These are phyloP conservation scores for Pseudovirgaria hyperparasitica DNA, from an alignment of 2,329 filamentous ascomycete species.

Conservation along the genomic window DNA sequence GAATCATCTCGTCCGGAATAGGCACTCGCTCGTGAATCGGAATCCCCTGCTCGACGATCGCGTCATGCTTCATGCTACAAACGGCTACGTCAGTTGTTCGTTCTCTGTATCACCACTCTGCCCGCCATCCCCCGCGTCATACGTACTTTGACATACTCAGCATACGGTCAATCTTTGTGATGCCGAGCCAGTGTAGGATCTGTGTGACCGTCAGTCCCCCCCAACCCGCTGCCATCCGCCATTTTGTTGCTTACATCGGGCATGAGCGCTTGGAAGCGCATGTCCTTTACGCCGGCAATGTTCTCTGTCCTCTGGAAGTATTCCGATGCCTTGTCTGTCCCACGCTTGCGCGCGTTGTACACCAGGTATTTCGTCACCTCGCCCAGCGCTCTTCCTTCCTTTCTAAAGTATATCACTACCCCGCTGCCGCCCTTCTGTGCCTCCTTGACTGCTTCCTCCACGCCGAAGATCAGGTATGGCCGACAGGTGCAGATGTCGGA, in stretches of 20 bases:
- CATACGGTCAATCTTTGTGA: slow-evolving; percentile 98
- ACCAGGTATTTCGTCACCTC: slow-evolving; percentile 88
- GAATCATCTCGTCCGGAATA: slow-evolving; percentile 87
- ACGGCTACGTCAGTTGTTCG: slow-evolving; percentile 3
- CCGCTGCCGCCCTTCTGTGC: slow-evolving; percentile 88
- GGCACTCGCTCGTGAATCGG: slow-evolving; percentile 83
- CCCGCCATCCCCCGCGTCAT: background rate
- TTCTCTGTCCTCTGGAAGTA: slow-evolving; percentile 98
- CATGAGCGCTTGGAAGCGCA: slow-evolving; percentile 98
- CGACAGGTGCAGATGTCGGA: slow-evolving; percentile 96
- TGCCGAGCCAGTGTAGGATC: slow-evolving; percentile 94
- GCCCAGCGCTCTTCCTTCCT: slow-evolving; percentile 86
- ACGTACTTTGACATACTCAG: slow-evolving; percentile 90
- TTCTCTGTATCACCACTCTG: slow-evolving; percentile 5
- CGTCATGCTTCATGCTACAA: slow-evolving; percentile 77
- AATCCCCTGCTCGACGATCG: slow-evolving; percentile 73
- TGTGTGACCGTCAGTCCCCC: slow-evolving; percentile 8
- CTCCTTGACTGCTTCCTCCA: slow-evolving; percentile 94
- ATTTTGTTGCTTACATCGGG: slow-evolving; percentile 60
- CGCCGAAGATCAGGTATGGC: slow-evolving; percentile 91
- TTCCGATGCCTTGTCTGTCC: slow-evolving; percentile 66
- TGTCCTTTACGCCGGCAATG: slow-evolving; percentile 89
- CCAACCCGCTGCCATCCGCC: no score
- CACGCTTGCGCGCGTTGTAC: slow-evolving; percentile 66
- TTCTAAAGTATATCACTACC: slow-evolving; percentile 97